phyloP scores from a whole-genome alignment of 2,329 filamentous ascomycete species.

The Aspergillus pseudoglaucus region DNA sequence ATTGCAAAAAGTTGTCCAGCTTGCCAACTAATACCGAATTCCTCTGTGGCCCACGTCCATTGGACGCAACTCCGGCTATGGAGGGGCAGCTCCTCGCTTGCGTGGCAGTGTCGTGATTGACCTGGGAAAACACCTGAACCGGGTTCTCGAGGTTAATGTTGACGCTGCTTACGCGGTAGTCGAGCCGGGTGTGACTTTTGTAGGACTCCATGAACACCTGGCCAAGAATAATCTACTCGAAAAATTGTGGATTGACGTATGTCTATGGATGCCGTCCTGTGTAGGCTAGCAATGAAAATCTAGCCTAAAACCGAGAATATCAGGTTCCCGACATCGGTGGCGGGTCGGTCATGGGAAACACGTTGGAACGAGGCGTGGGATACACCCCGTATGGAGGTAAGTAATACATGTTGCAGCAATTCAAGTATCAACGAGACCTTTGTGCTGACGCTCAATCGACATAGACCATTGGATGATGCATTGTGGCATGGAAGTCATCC shows the following conservation, averaged over 20 bases:
- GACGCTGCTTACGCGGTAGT: constrained; percentile 47
- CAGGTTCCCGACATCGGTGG: constrained; percentile 26
- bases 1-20: constrained; percentile 7
- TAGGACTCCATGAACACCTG: constrained; percentile 45
- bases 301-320: background rate
- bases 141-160: constrained; percentile 46
- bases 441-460: constrained; percentile 29
- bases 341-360: constrained; percentile 42
- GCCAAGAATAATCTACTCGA: background rate
- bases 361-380: constrained; percentile 42
- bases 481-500: constrained; percentile 41
- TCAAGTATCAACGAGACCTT: constrained; percentile 5
- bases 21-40: constrained; percentile 26
- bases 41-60: constrained; percentile 30
- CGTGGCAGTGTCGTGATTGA: constrained; percentile 42
- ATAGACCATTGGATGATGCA: constrained; percentile 40
- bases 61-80: constrained; percentile 47
- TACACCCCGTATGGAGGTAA: constrained; percentile 31
- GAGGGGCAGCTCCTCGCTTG: constrained; percentile 44
- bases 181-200: constrained; percentile 52
- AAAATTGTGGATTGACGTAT: background rate
- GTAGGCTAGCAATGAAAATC: no score
- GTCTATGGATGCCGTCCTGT: background rate
- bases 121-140: constrained; percentile 43
- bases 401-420: background rate